Evolutionary conservation across 768 basidiomycete genomes (phyloP).

Genomic region (Russula olivacea): DNA sequence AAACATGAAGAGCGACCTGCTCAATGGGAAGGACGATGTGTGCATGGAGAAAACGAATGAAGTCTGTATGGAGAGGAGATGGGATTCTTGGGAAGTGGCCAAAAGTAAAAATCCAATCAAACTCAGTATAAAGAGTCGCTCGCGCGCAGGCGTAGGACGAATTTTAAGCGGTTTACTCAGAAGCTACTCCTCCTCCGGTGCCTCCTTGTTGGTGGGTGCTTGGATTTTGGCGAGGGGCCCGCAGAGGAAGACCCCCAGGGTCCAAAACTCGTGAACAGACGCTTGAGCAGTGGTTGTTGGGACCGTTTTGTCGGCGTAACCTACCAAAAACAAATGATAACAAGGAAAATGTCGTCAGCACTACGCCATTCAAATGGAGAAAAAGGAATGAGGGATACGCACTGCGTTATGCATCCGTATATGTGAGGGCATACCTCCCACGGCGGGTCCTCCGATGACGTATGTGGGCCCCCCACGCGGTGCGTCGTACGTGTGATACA

Average conservation of each 20-base stretch:
- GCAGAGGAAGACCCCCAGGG: slow-evolving; percentile 18
- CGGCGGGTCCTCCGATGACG: slow-evolving; percentile 17
- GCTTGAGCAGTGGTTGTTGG: slow-evolving; percentile 23
- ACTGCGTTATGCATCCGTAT: slow-evolving; percentile 17
- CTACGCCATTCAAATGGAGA: neutral
- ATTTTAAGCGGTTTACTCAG: neutral
- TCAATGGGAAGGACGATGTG: neutral
- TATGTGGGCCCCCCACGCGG: slow-evolving; percentile 15
- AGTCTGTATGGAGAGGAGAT: neutral
- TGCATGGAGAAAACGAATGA: neutral
- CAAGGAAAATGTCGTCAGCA: slow-evolving; percentile 8
- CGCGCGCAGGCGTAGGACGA: neutral
- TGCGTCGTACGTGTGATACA: slow-evolving; percentile 16
- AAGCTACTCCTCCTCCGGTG: slow-evolving; percentile 15
- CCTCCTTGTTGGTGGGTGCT: slow-evolving; percentile 8
- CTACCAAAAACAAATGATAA: slow-evolving; percentile 3
- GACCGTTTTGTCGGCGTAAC: slow-evolving; percentile 12
- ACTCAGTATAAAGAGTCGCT: neutral
- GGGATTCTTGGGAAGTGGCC: neutral
- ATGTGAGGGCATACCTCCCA: neutral
- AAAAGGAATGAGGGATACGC: slow-evolving; percentile 8
- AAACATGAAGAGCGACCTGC: neutral
- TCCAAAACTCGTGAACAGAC: slow-evolving; percentile 19
- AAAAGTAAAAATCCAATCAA: neutral
- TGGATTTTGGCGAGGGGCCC: slow-evolving; percentile 14